Evolutionary conservation across 2,329 filamentous ascomycete genomes (phyloP).

Genomic region (Fusarium albosuccineum): DNA sequence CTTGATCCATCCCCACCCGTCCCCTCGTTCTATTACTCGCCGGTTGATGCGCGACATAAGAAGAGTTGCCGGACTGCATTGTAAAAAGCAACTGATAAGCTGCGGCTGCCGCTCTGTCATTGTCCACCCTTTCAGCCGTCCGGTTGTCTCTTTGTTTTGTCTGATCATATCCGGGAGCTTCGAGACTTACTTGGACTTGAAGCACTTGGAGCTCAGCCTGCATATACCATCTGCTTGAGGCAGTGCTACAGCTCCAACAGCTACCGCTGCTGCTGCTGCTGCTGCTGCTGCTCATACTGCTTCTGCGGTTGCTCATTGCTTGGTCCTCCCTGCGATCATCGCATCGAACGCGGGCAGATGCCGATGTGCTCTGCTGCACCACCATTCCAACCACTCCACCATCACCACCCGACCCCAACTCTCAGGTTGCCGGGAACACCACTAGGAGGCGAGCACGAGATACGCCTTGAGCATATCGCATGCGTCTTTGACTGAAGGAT

Average conservation of each 20-base stretch:
- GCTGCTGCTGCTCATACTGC: neutral
- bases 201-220: slow-evolving; percentile 32
- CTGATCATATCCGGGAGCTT: slow-evolving; percentile 30
- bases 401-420: slow-evolving; percentile 31
- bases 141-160: slow-evolving; percentile 34
- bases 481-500: slow-evolving; percentile 35
- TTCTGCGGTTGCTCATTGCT: slow-evolving; percentile 24
- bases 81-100: slow-evolving; percentile 47
- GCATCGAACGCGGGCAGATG: slow-evolving; percentile 27
- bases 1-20: slow-evolving; percentile 41
- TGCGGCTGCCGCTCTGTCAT: slow-evolving; percentile 44
- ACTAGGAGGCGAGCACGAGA: slow-evolving; percentile 37
- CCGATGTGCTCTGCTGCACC: slow-evolving; percentile 36
- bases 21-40: slow-evolving; percentile 38
- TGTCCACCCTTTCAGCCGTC: slow-evolving; percentile 41
- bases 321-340: slow-evolving; percentile 19
- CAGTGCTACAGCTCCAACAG: slow-evolving; percentile 26
- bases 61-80: slow-evolving; percentile 39
- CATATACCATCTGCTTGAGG: slow-evolving; percentile 23
- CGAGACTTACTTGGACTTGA: slow-evolving; percentile 26
- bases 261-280: neutral
- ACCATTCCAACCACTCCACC: slow-evolving; percentile 37
- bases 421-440: slow-evolving; percentile 33
- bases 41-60: slow-evolving; percentile 44
- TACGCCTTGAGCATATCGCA: slow-evolving; percentile 41